Conservation (phyloP, 2,329 filamentous ascomycete species). For the Arthroderma sp. region DNA sequence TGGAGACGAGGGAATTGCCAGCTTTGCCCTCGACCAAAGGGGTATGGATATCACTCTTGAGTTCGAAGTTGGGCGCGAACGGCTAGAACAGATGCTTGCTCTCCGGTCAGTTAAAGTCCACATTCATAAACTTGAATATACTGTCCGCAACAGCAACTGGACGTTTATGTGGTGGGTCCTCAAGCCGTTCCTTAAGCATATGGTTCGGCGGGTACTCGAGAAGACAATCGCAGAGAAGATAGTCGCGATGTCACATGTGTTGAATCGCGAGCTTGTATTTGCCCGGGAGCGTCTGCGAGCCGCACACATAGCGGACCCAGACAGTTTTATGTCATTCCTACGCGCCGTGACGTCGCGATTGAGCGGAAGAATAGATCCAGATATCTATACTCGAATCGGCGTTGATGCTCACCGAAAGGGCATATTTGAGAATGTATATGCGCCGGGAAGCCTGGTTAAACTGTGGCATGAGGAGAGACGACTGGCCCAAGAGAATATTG, state of each 20-base stretch:
- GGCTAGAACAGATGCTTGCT: constrained; percentile 66
- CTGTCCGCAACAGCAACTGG: constrained; percentile 54
- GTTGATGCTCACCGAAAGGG: constrained; percentile 47
- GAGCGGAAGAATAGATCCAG: constrained; percentile 57
- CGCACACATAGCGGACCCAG: constrained; percentile 66
- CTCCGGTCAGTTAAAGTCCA: constrained; percentile 63
- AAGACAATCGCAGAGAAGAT: constrained; percentile 61
- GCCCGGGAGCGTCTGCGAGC: constrained; percentile 77
- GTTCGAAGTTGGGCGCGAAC: constrained; percentile 65
- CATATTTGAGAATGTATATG: constrained; percentile 72
- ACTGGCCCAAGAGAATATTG: constrained; percentile 55
- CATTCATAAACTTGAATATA: constrained; percentile 79
- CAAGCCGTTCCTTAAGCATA: constrained; percentile 68
- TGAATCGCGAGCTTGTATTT: constrained; percentile 77
- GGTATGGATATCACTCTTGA: constrained; percentile 80
- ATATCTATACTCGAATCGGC: constrained; percentile 61
- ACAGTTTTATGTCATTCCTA: constrained; percentile 68
- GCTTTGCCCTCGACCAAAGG: constrained; percentile 70
- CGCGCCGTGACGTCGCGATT: constrained; percentile 68
- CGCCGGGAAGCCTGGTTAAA: constrained; percentile 77
- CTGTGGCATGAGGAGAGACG: constrained; percentile 72
- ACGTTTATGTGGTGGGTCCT: constrained; percentile 67
- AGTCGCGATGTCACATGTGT: constrained; percentile 52
- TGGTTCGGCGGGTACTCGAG: constrained; percentile 69
- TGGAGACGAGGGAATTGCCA: constrained; percentile 70